Evolutionary conservation across 148 eudicot species (phyloP).

Genomic region (Vaccinium myrtillus): DNA sequence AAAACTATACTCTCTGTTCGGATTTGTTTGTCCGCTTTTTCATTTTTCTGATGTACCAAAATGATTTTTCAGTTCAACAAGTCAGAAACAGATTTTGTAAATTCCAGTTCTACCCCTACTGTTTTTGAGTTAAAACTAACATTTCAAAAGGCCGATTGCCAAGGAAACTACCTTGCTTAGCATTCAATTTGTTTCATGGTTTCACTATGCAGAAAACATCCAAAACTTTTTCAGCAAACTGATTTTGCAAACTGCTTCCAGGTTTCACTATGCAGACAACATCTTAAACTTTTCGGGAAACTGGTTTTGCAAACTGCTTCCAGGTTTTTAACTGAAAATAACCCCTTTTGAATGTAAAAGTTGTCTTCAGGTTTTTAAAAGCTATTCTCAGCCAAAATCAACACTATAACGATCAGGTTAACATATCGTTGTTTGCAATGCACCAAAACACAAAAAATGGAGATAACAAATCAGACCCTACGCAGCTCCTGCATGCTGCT

Average conservation of each 20-base stretch:
- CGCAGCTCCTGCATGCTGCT: background rate
- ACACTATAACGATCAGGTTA: background rate
- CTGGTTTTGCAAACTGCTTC: too few relatives aligned
- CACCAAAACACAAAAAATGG: background rate
- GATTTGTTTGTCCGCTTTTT: too few relatives aligned
- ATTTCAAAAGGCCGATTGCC: background rate
- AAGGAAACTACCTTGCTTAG: background rate
- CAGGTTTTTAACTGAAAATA: too few relatives aligned
- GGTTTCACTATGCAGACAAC: background rate
- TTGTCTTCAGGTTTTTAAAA: too few relatives aligned
- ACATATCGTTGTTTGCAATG: background rate
- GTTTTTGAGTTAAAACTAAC: background rate
- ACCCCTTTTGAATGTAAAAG: too few relatives aligned
- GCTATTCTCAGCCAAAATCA: background rate
- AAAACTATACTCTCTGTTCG: too few relatives aligned
- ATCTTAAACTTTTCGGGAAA: background rate
- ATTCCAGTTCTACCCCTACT: too few relatives aligned
- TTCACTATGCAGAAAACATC: background rate
- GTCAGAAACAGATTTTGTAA: too few relatives aligned
- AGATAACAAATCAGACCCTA: background rate
- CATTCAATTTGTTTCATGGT: background rate
- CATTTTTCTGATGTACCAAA: too few relatives aligned
- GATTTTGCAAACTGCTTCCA: too few relatives aligned
- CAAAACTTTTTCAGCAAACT: background rate
- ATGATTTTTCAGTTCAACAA: too few relatives aligned